These are phyloP conservation scores for Cladosporium sphaerospermum DNA, from an alignment of 2,329 filamentous ascomycete species.

Conservation along the genomic window DNA sequence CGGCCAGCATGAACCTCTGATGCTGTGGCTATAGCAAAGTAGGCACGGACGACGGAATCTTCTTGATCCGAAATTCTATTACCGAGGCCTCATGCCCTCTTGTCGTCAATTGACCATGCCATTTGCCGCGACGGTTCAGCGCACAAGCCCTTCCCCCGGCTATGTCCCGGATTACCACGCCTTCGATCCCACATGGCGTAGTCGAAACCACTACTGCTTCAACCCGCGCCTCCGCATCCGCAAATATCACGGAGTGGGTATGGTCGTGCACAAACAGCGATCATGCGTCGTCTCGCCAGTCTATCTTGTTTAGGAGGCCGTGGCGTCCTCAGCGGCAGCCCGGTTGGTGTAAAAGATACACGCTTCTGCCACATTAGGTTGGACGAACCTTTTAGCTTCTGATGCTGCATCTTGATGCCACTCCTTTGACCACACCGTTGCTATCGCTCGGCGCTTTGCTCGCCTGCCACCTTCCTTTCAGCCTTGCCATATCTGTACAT, in stretches of 20 bases:
- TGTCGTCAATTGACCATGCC: too few relatives aligned
- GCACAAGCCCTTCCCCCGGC: too few relatives aligned
- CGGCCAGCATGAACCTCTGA: not conserved
- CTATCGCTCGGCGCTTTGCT: not conserved
- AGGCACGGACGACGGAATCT: not conserved
- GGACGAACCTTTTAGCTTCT: slow-evolving; percentile 1
- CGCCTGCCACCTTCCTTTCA: not conserved
- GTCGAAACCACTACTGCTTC: slow-evolving; percentile 5
- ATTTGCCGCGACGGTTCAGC: too few relatives aligned
- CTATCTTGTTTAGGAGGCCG: not conserved
- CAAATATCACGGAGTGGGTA: slow-evolving; percentile 5
- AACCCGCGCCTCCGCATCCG: slow-evolving; percentile 2
- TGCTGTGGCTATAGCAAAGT: not conserved
- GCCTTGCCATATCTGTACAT: not conserved
- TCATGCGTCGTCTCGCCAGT: slow-evolving; percentile 2
- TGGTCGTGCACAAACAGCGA: not conserved
- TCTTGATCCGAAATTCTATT: not conserved
- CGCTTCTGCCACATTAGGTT: not conserved
- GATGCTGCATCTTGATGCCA: not conserved
- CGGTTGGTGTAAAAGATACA: not conserved
- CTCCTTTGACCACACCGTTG: slow-evolving; percentile 1
- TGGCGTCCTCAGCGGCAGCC: not conserved
- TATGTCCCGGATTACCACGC: not conserved
- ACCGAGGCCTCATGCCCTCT: too few relatives aligned
- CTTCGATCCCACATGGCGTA: not conserved